A percentile compares a stretch with the other conserved stretches of the same genome.
Evolutionary conservation across 768 basidiomycete species (phyloP).

Genomic region (Cubamyces lactineus): DNA sequence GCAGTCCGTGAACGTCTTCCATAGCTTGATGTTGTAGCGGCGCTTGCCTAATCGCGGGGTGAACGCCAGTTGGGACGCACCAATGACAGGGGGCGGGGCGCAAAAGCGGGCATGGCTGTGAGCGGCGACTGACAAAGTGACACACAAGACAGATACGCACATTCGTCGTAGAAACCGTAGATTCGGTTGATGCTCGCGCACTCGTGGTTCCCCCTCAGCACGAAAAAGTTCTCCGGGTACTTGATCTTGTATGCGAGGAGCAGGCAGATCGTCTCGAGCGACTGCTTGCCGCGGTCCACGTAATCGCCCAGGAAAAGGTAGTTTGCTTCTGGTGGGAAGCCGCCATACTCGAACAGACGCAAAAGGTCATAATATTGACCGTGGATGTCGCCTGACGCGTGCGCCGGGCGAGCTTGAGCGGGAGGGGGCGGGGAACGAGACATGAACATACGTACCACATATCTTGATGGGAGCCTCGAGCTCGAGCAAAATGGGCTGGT

Average conservation of each 20-base stretch:
- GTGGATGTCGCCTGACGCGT: slow-evolving; percentile 88
- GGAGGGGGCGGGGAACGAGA: slow-evolving; percentile 11
- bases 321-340: slow-evolving; percentile 99
- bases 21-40: slow-evolving; percentile 99
- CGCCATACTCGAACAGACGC: slow-evolving; percentile 97
- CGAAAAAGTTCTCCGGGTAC: slow-evolving; percentile 99
- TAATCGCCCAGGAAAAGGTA: slow-evolving; percentile 99
- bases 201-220: slow-evolving; percentile 98
- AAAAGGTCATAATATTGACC: slow-evolving; percentile 99
- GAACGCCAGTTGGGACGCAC: not conserved
- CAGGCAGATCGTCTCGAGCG: slow-evolving; percentile 98
- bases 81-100: slow-evolving; percentile 2
- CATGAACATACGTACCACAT: slow-evolving; percentile 69
- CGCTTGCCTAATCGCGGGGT: slow-evolving; percentile 78
- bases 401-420: slow-evolving; percentile 3
- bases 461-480: slow-evolving; percentile 99
- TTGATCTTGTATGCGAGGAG: slow-evolving; percentile 99
- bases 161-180: slow-evolving; percentile 99
- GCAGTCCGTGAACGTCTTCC: slow-evolving; percentile 99
- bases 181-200: slow-evolving; percentile 99
- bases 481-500: slow-evolving; percentile 97
- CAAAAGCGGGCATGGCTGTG: slow-evolving; percentile 17
- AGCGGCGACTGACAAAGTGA: slow-evolving; percentile 9
- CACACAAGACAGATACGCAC: slow-evolving; percentile 51
- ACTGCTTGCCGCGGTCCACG: slow-evolving; percentile 99